Base-by-base conservation (phyloP, 2,329 filamentous ascomycete species). In the Alternaria gansuensis region DNA sequence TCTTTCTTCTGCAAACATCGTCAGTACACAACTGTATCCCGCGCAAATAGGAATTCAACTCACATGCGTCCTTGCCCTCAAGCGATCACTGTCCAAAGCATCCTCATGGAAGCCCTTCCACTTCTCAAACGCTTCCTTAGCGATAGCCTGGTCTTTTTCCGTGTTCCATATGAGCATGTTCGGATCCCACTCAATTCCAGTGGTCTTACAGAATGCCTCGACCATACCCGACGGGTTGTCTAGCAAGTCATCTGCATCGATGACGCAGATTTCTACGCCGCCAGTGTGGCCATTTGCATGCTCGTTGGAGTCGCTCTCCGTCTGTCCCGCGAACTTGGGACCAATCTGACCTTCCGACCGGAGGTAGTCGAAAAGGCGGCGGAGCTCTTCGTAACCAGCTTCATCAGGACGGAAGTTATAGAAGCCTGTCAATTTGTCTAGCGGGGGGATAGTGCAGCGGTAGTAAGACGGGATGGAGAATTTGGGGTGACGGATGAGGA, bases 101-200 rank as follows among this genome's bases (percentile, higher is more conserved):
- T 98, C 95, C 68, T 98, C 91, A 77, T 98, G 95, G 81, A 96
- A 98, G 10, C 95, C 95, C 67, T 88, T 90, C 95, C 95, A 98
- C 82, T 99, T 98, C 80, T 93, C 92, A 80, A 98, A 98, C 17
- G 88, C 88, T 63, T 87, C 84, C 66, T 85, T 83, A 3, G 93
- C 94, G 62, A 85, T 82, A 51, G 80, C 69, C 67, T 92, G 88
- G 69, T 90, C 88, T 64, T 90, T 89, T 51, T 89, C 87, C 28
- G 89, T 87, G 62, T 90, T 86, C 95, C 95, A 98, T 58, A 85
- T 83, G 62, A 99, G 83, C 93, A 98, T 97, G 13, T 86, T 82
- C 0, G 87, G 86, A 43, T 82, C 81, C 77, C 90, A 99, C 14
- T 90, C 85, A 59, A 97, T 83, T 26, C 90, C 92, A 13, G 93